phyloP scores from a whole-genome alignment of 2,329 filamentous ascomycete genomes.

The Colletotrichum sp. region DNA sequence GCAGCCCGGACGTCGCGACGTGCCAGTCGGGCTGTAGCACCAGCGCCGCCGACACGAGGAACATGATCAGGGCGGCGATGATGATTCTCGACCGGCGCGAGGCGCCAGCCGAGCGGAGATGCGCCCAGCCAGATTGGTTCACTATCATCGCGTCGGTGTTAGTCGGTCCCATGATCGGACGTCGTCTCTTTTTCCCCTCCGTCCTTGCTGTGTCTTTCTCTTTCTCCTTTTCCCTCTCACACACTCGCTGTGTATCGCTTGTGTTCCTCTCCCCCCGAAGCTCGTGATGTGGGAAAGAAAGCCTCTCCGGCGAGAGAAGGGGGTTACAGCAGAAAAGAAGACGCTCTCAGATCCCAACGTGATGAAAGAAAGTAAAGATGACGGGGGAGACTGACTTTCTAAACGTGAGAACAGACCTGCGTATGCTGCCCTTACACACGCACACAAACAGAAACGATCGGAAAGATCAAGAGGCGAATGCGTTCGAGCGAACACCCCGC shows the following conservation, averaged over 20 bases:
- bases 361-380: neutral
- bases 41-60: neutral
- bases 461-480: neutral
- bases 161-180: slow-evolving; percentile 1
- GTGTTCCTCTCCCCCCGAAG: neutral
- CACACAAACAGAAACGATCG: neutral
- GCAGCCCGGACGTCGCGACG: neutral
- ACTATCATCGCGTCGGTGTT: neutral
- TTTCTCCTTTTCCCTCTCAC: neutral
- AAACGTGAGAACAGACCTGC: neutral
- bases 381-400: neutral
- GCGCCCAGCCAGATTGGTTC: neutral
- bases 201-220: neutral
- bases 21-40: slow-evolving; percentile 2
- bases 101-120: neutral
- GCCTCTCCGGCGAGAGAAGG: neutral
- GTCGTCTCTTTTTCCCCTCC: neutral
- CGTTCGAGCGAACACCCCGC: neutral
- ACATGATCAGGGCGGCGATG: neutral
- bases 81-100: neutral
- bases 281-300: neutral
- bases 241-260: neutral
- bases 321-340: neutral
- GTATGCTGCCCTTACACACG: neutral
- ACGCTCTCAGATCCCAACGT: neutral